Evolutionary conservation across 495 filamentous ascomycete species (phyloP), one percentile per base, ranked within the genome.

Genomic region (Hypoxylon intermedium): DNA sequence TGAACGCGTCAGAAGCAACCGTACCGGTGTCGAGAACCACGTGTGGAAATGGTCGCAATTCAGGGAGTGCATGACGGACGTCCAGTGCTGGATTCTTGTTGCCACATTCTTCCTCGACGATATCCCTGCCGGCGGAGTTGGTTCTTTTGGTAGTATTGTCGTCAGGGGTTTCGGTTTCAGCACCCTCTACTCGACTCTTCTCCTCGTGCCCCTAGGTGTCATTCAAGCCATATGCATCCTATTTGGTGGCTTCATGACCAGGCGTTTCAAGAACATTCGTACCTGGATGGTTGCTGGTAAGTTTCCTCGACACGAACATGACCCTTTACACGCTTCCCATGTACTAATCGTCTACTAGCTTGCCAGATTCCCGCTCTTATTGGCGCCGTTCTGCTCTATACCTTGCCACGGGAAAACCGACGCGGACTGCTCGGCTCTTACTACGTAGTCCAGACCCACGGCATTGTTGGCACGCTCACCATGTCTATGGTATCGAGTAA

Each of bases 21-120:
- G 87, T 64, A 83, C 85, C 43, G 86, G 87, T 6, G 81, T 88
- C 43, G 83, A 85, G 44, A 88, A 86, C 63, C 85, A 87, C 66
- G 77, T 81, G n/a, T 88, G 85, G 69, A 86, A 86, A 33, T 63
- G 76, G 53, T 80, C 83, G 23, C 87, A 89, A 54, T 74, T 85
- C 40, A 80, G 77, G 33, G 84, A 87, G 55, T 77, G 82, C 0
- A 67, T 86, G 9, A 9, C 72, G 26, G 84, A 87, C 51, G 79
- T 82, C 6, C 77, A 83, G 64, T 82, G 81, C 5, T 82, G 75
- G 76, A 23, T 70, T 12, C 75, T 77, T 37, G 67, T 73, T 7
- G 30, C 74, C 0, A 53, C 76, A 0, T 70, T 68, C 5, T 51
- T 79, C 24, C 58, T 67, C 19, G 61, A 65, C 6, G 75, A 78